A percentile compares a stretch with the other conserved stretches of the same genome.
Conservation (phyloP, 371 early-diverging fungal genomes). For the Mortierella sp. region DNA sequence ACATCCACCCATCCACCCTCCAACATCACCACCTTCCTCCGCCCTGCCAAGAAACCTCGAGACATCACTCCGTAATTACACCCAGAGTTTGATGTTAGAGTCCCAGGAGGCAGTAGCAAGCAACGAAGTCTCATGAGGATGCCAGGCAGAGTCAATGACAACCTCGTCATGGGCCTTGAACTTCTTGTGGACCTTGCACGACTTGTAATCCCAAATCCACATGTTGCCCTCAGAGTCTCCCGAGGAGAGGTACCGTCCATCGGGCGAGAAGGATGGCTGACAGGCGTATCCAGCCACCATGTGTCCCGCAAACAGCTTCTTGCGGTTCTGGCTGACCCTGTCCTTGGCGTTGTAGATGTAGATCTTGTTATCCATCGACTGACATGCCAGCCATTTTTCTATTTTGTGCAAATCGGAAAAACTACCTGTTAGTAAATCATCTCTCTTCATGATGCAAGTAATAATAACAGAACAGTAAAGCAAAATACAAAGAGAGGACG, state of each 20-base stretch:
- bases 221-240: constrained; percentile 96
- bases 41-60: no score
- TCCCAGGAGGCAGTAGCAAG: constrained; percentile 98
- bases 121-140: constrained; percentile 94
- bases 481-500: constrained; percentile 48
- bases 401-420: neutral
- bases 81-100: constrained; percentile 95
- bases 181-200: constrained; percentile 83
- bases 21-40: neutral
- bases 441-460: neutral
- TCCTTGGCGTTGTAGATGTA: constrained; percentile 90
- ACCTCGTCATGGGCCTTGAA: constrained; percentile 94
- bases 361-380: constrained; percentile 96
- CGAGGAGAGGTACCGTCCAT: constrained; percentile 89
- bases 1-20: neutral
- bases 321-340: constrained; percentile 88
- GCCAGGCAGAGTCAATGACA: constrained; percentile 92
- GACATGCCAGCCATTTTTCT: constrained; percentile 95
- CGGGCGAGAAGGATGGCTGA: constrained; percentile 93
- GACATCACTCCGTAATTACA: constrained; percentile 53
- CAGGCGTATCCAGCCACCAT: constrained; percentile 97
- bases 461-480: neutral
- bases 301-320: constrained; percentile 94
- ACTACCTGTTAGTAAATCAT: neutral
- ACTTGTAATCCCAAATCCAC: constrained; percentile 98